Percentiles rank a stretch among this genome's conserved stretches.
These are phyloP conservation scores for Carex parvula DNA, from an alignment of 176 grass and related monocot genomes.

Conservation along the genomic window DNA sequence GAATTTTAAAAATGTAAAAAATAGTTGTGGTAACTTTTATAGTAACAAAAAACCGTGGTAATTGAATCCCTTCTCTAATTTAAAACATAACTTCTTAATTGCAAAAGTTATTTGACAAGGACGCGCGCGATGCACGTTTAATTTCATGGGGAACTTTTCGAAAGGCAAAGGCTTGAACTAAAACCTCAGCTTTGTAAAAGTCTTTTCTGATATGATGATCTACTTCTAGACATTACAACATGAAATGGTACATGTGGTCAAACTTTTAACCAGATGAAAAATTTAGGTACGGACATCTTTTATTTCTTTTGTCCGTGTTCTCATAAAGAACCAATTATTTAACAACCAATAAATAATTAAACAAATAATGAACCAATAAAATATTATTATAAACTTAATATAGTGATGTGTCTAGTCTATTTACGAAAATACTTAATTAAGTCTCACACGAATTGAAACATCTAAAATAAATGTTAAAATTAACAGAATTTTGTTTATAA, in stretches of 20 bases:
- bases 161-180: conserved; percentile 20
- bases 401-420: too few species aligned
- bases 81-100: background rate
- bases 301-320: background rate
- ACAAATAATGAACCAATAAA: background rate
- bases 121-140: background rate
- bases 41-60: too few species aligned
- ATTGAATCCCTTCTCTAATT: too few species aligned
- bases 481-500: background rate
- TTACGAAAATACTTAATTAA: too few species aligned
- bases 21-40: too few species aligned
- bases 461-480: background rate
- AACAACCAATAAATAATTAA: background rate
- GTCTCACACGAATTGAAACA: too few species aligned
- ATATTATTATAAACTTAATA: background rate
- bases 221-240: conserved; percentile 12
- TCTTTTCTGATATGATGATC: background rate
- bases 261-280: background rate
- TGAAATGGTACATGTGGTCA: conserved; percentile 4
- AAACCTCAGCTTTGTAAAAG: conserved; percentile 9
- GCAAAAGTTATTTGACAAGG: conserved; percentile 16
- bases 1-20: too few species aligned
- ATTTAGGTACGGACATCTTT: background rate
- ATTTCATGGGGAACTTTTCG: conserved; percentile 10
- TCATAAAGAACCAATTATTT: background rate